Evolutionary conservation across 306 rosid genomes (phyloP), one percentile per base, ranked within the genome.

Genomic region (Potentilla sterilis): DNA sequence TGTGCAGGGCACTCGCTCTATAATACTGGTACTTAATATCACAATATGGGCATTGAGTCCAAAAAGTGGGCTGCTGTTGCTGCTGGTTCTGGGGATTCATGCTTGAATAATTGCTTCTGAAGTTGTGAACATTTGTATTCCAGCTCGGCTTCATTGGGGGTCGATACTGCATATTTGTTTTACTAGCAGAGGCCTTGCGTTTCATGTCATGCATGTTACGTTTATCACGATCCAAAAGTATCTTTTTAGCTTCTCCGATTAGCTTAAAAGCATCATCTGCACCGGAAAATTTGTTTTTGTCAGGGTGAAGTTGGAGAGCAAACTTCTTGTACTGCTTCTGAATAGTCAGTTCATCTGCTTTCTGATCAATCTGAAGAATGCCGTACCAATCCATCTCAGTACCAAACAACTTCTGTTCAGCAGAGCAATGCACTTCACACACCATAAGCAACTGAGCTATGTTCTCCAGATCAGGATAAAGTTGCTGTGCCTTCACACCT

Each of bases 231-330:
- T 95, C 97, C 75, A 92, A 82, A 82, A 95, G 97, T 47, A 90
- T 82, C 77, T 89, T 88, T 64, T 92, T 97, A 63, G 99, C 97
- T 83, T 95, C 97, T 41, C 93, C 93, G 48, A 95, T 87, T 79
- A 95, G 86, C 93, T 90, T 92, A 79, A 95, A 95, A 69, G 97
- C 99, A 81, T 97, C 91, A 83, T 95, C 97, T 37, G 97, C 97
- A 74, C 99, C 99, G 19, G 90, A 40, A 82, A 88, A 95, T 72
- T 92, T 92, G 87, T 95, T 95, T 86, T 95, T 95, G 84, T 95
- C 99, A 19, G 99, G 99, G 87, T 95, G 99, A 71, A 95, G 97
- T 77, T 79, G 93, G 62, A 95, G 97, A 48, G 99, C 99, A 68
- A 86, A 84, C 86, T 92, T 95, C 86, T 85, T 91, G 80, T 86